These are phyloP conservation scores for Linanthus parryae DNA, from an alignment of 148 eudicot genomes.

Conservation along the genomic window DNA sequence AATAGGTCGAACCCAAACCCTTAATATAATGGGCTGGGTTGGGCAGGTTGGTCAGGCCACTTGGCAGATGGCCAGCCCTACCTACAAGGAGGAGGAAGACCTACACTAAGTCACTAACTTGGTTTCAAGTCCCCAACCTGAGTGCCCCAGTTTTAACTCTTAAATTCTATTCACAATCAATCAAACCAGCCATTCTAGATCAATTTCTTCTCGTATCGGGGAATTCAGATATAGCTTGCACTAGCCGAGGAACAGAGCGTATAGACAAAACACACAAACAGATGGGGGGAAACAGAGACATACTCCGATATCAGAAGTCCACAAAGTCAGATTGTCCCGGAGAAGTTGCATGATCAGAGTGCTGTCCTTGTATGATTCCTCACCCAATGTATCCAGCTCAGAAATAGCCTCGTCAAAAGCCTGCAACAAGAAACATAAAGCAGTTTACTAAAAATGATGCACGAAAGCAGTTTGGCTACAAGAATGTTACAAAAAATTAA, in stretches of 20 bases:
- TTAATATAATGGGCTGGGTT: too few relatives aligned
- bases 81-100: too few relatives aligned
- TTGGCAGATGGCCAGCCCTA: too few relatives aligned
- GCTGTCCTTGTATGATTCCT: constrained; percentile 84
- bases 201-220: not conserved
- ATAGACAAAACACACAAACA: not conserved
- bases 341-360: constrained; percentile 84
- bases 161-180: too few relatives aligned
- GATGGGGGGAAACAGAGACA: constrained; percentile 7
- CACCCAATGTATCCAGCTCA: constrained; percentile 73
- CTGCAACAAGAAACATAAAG: constrained; percentile 15
- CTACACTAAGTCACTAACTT: too few relatives aligned
- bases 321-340: constrained; percentile 71
- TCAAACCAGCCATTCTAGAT: not conserved
- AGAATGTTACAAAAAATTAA: not conserved
- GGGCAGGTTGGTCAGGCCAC: too few relatives aligned
- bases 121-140: too few relatives aligned
- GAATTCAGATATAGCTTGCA: not conserved
- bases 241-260: too few relatives aligned
- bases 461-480: not conserved
- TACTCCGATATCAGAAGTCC: constrained; percentile 74
- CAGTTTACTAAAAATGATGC: not conserved
- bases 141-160: too few relatives aligned
- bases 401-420: constrained; percentile 77
- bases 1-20: too few relatives aligned